Evolutionary conservation across 1,284 basidiomycete species (phyloP).

Genomic region (Flammula alnicola): DNA sequence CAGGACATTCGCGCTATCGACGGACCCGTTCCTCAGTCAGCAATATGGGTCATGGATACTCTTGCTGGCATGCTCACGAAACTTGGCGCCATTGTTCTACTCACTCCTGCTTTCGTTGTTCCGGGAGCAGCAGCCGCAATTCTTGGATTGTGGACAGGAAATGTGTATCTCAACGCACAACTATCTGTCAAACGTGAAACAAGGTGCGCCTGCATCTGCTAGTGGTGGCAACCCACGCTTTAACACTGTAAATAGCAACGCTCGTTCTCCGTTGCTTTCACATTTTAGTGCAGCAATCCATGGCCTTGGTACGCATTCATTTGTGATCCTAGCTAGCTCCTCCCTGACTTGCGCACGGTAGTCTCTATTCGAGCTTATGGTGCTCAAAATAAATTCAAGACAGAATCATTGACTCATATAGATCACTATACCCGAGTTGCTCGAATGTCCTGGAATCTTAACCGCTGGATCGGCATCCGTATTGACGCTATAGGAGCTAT

Average conservation of each 20-base stretch:
- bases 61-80: conserved; percentile 17
- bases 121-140: conserved; percentile 28
- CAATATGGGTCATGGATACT: conserved; percentile 14
- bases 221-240: neutral
- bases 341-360: conserved; percentile 29
- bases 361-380: conserved; percentile 61
- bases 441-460: conserved; percentile 47
- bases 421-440: conserved; percentile 45
- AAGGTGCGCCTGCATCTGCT: conserved; percentile 12
- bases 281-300: conserved; percentile 67
- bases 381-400: conserved; percentile 40
- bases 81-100: conserved; percentile 18
- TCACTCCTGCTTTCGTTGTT: conserved; percentile 25
- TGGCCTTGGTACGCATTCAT: conserved; percentile 57
- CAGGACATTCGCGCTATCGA: conserved; percentile 49
- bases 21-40: conserved; percentile 12
- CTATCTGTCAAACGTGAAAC: conserved; percentile 73
- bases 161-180: conserved; percentile 72
- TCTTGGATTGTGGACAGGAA: conserved; percentile 40
- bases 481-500: conserved; percentile 43
- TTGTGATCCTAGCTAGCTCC: conserved; percentile 27
- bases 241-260: conserved; percentile 14
- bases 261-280: conserved; percentile 23
- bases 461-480: conserved; percentile 48
- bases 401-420: conserved; percentile 41